phyloP scores from a whole-genome alignment of 2,329 filamentous ascomycete genomes.

The Botrytis aclada region DNA sequence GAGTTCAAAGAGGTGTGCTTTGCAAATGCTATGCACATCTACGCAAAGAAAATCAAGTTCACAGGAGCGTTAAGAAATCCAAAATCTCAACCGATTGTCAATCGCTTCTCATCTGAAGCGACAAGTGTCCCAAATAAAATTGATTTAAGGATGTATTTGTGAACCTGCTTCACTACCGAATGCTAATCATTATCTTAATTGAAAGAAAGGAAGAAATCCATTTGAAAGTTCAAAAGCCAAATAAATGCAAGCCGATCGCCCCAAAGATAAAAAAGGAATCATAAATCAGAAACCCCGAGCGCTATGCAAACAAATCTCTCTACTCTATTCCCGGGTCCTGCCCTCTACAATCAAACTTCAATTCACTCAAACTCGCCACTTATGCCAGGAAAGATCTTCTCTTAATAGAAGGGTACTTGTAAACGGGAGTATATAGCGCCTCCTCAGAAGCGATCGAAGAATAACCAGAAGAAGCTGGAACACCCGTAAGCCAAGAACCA shows the following conservation, averaged over 20 bases:
- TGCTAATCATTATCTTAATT: neutral
- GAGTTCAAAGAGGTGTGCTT: too few species aligned
- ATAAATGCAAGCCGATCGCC: neutral
- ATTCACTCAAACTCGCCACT: too few species aligned
- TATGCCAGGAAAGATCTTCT: neutral
- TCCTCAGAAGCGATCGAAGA: neutral
- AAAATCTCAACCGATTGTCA: too few species aligned
- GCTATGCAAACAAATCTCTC: neutral
- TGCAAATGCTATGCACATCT: neutral
- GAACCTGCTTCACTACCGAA: neutral
- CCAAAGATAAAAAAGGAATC: neutral
- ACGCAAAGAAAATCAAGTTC: too few species aligned
- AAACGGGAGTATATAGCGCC: neutral
- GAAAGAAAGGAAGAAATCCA: neutral
- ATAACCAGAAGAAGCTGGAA: neutral
- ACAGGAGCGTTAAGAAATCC: too few species aligned
- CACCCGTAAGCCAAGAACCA: neutral
- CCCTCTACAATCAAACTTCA: neutral
- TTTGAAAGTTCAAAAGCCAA: neutral
- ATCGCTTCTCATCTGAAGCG: too few species aligned
- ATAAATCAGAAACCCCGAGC: neutral
- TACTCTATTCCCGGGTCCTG: neutral
- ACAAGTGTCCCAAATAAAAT: neutral
- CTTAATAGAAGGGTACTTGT: slow-evolving; percentile 6
- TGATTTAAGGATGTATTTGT: neutral